phyloP scores from a whole-genome alignment of 2,329 filamentous ascomycete species.

The Alternaria gansuensis region DNA sequence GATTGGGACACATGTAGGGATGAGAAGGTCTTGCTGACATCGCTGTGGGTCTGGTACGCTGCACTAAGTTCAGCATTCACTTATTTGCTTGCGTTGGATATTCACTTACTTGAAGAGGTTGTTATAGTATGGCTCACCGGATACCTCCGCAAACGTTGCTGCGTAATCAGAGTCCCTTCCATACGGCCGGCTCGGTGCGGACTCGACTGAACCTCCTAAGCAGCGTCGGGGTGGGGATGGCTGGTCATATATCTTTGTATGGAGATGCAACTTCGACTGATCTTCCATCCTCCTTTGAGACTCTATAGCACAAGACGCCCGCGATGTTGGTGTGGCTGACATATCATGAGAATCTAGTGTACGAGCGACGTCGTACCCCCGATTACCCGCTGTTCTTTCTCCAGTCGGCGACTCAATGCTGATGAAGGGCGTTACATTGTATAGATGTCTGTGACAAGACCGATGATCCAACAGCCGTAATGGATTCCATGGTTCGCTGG shows the following conservation, averaged over 20 bases:
- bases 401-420: not conserved
- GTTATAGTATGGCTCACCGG: too few relatives aligned
- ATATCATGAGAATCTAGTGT: fast-evolving
- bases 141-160: too few relatives aligned
- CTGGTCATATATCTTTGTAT: not conserved
- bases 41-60: not conserved
- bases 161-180: too few relatives aligned
- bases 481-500: not conserved
- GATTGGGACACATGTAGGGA: not conserved
- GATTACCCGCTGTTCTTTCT: not conserved
- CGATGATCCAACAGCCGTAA: not conserved
- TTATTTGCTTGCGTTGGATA: not conserved
- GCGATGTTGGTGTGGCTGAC: not conserved
- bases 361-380: not conserved
- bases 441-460: not conserved
- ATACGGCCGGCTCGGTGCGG: not conserved
- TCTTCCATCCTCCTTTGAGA: not conserved
- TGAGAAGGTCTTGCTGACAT: not conserved
- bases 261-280: not conserved
- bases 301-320: too few relatives aligned
- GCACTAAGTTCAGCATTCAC: not conserved
- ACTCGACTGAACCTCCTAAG: not conserved
- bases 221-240: not conserved
- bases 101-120: not conserved
- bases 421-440: not conserved